These are phyloP conservation scores for Aspergillus caelatus DNA, from an alignment of 2,329 filamentous ascomycete genomes.

Conservation along the genomic window DNA sequence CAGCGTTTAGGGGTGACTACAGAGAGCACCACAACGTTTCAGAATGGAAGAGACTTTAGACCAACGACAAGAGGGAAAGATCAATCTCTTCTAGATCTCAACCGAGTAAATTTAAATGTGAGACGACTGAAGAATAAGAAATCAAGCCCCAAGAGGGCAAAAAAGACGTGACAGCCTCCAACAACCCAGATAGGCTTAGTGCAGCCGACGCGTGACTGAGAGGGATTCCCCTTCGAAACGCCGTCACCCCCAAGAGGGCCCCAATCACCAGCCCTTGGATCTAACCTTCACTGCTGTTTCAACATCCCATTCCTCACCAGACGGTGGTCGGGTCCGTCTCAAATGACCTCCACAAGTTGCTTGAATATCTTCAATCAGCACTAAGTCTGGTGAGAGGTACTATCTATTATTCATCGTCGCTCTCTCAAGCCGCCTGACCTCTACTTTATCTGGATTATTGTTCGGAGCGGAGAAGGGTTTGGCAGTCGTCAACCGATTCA, in stretches of 20 bases:
- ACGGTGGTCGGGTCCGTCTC: conserved; percentile 27
- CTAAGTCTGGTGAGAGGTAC: conserved; percentile 25
- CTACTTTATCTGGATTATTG: conserved; percentile 22
- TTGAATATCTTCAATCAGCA: conserved; percentile 16
- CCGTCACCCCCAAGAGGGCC: conserved; percentile 27
- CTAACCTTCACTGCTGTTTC: conserved; percentile 8
- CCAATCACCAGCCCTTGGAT: conserved; percentile 23
- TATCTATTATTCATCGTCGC: conserved; percentile 12
- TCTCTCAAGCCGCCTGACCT: conserved; percentile 19
- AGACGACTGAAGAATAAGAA: not conserved
- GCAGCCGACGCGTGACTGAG: conserved; percentile 42
- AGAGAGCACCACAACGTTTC: not conserved
- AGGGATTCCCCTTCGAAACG: conserved; percentile 32
- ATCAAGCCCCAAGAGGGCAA: not conserved
- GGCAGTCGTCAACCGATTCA: conserved; percentile 25
- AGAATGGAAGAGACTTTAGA: not conserved
- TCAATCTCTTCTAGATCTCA: not conserved
- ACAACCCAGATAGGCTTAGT: conserved; percentile 34
- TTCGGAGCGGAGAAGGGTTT: conserved; percentile 24
- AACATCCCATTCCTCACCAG: conserved; percentile 23
- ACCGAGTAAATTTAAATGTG: not conserved
- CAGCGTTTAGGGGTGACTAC: not conserved
- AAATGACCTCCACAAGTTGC: conserved; percentile 26
- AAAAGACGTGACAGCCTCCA: conserved; percentile 19
- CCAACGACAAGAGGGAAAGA: not conserved